phyloP scores from a whole-genome alignment of 2,329 filamentous ascomycete genomes.

The Pseudocercospora ulei region DNA sequence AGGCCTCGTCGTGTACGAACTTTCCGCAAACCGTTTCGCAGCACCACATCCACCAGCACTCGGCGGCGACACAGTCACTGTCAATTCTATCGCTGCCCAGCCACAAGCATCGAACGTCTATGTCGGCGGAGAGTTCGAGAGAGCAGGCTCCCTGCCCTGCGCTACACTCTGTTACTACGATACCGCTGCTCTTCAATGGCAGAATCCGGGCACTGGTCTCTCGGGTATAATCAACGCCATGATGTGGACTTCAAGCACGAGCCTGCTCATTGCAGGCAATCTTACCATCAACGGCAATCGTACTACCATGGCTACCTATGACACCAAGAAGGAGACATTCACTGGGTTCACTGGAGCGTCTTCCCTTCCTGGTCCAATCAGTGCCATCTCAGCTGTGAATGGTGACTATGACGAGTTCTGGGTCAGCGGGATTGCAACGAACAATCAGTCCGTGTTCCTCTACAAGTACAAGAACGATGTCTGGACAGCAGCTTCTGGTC shows the following conservation, averaged over 20 bases:
- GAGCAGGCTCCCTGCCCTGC: conserved; percentile 73
- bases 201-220: conserved; percentile 62
- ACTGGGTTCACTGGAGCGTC: conserved; percentile 51
- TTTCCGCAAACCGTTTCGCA: conserved; percentile 53
- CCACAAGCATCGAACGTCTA: conserved; percentile 66
- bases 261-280: conserved; percentile 68
- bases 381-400: conserved; percentile 64
- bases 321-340: conserved; percentile 59
- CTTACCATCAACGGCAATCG: conserved; percentile 57
- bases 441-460: conserved; percentile 62
- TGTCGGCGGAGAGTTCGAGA: conserved; percentile 75
- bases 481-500: conserved; percentile 58
- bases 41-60: conserved; percentile 65
- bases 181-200: conserved; percentile 64
- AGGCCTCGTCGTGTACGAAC: conserved; percentile 72
- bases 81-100: conserved; percentile 65
- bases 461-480: conserved; percentile 64
- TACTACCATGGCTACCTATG: conserved; percentile 62
- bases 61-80: conserved; percentile 57
- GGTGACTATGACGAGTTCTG: conserved; percentile 65
- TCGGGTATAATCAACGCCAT: conserved; percentile 61
- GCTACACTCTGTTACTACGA: conserved; percentile 73
- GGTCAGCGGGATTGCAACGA: conserved; percentile 56
- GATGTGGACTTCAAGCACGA: conserved; percentile 63
- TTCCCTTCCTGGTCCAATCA: conserved; percentile 68